Evolutionary conservation across 495 filamentous ascomycete species (phyloP).

Genomic region (Hypomontagnella monticulosa): DNA sequence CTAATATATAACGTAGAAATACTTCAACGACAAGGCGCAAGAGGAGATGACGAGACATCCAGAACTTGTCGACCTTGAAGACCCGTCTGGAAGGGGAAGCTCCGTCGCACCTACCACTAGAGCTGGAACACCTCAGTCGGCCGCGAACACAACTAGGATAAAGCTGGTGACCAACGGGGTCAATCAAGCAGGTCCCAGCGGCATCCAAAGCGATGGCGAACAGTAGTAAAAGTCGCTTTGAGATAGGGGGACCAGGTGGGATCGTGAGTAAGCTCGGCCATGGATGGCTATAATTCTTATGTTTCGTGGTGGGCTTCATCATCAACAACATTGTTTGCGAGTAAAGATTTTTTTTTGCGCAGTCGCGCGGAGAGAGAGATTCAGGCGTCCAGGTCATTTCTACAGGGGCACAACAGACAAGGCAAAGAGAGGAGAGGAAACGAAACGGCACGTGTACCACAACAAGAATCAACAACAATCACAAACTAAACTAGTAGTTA

Average conservation of each 20-base stretch:
- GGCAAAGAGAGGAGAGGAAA: background rate
- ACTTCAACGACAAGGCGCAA: conserved; percentile 72
- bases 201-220: conserved; percentile 59
- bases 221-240: conserved; percentile 8
- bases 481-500: conserved; percentile 3
- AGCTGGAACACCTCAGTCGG: conserved; percentile 74
- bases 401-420: background rate
- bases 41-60: conserved; percentile 76
- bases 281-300: conserved; percentile 5
- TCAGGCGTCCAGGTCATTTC: conserved; percentile 19
- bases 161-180: conserved; percentile 67
- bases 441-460: conserved; percentile 42
- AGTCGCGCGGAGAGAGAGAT: background rate
- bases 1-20: conserved; percentile 58
- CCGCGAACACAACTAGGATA: conserved; percentile 56
- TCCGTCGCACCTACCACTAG: conserved; percentile 73
- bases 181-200: conserved; percentile 51
- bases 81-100: conserved; percentile 64
- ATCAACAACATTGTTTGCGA: conserved; percentile 16
- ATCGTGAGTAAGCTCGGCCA: background rate
- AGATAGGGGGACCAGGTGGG: background rate
- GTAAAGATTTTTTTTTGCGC: conserved; percentile 20
- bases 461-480: conserved; percentile 19
- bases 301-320: conserved; percentile 6
- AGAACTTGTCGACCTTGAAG: conserved; percentile 77